These are phyloP conservation scores for Ogataea minuta DNA, from an alignment of 805 yeast species.

Conservation along the genomic window DNA sequence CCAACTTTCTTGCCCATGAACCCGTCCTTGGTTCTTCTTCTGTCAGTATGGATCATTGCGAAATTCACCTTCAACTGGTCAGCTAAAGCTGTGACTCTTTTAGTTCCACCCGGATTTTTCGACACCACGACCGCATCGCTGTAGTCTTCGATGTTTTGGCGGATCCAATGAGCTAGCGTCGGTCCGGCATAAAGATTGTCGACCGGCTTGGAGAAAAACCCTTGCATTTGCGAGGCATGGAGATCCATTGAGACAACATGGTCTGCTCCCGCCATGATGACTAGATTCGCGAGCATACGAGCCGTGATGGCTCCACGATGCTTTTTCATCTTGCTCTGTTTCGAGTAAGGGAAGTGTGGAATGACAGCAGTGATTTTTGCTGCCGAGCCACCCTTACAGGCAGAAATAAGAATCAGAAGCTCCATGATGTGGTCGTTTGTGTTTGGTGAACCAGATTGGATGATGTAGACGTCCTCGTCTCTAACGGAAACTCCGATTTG, in stretches of 20 bases:
- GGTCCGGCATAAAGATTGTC: conserved; percentile 97
- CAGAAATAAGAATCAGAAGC: conserved; percentile 84
- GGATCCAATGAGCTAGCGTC: conserved; percentile 92
- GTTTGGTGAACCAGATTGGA: conserved; percentile 86
- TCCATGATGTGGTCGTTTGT: conserved; percentile 96
- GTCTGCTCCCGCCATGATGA: conserved; percentile 98
- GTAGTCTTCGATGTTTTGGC: conserved; percentile 83
- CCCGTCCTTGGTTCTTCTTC: conserved; percentile 81
- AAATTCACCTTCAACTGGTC: conserved; percentile 93
- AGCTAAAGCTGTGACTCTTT: conserved; percentile 96
- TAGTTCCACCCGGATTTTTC: conserved; percentile 99
- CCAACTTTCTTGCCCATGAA: conserved; percentile 45
- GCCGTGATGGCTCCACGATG: conserved; percentile 99
- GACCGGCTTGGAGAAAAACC: conserved; percentile 95
- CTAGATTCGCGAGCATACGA: conserved; percentile 91
- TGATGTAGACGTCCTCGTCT: conserved; percentile 94
- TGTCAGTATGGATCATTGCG: conserved; percentile 98
- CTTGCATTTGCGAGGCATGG: conserved; percentile 98
- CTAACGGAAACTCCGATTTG: conserved; percentile 93
- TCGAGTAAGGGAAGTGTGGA: conserved; percentile 96
- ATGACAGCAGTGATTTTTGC: conserved; percentile 94
- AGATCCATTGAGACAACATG: conserved; percentile 97
- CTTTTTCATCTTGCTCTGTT: conserved; percentile 97
- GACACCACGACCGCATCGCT: conserved; percentile 91
- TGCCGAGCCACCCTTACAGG: conserved; percentile 98